Conservation (phyloP, 192 early-diverging fungal genomes). For the Linderina pennispora region DNA sequence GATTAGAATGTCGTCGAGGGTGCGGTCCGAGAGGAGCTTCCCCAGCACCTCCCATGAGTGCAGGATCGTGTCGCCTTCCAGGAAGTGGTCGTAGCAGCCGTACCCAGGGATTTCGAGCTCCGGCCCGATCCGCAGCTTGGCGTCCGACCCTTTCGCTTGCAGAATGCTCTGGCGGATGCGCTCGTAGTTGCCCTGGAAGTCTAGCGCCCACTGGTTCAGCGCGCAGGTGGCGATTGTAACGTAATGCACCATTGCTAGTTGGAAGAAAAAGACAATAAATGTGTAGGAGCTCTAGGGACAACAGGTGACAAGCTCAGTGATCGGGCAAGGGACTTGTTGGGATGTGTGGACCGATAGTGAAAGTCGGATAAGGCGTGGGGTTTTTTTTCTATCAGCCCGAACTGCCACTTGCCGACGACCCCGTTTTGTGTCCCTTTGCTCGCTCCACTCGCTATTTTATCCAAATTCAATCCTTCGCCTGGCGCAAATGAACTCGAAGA, state of each 20-base stretch:
- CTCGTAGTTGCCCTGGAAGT: conserved; percentile 89
- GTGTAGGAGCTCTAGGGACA: not conserved
- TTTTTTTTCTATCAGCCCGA: too few species aligned
- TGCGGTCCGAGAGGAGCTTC: conserved; percentile 58
- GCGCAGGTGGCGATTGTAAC: conserved; percentile 78
- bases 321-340: too few species aligned
- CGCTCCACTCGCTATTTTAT: too few species aligned
- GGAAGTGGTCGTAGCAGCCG: conserved; percentile 97
- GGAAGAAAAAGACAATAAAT: not conserved
- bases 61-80: conserved; percentile 89
- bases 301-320: not conserved
- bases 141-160: conserved; percentile 73
- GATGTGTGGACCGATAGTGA: not conserved
- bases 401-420: too few species aligned
- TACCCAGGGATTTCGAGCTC: conserved; percentile 98
- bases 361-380: too few species aligned
- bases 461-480: too few species aligned
- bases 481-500: too few species aligned
- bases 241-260: conserved; percentile 31
- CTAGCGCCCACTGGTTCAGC: conserved; percentile 92
- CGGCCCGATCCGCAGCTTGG: conserved; percentile 82
- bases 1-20: conserved; percentile 71
- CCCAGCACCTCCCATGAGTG: conserved; percentile 94
- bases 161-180: conserved; percentile 82
- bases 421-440: too few species aligned